Percentiles rank a stretch among this genome's conserved stretches.
Evolutionary conservation across 2,329 filamentous ascomycete species (phyloP).

Genomic region (Microsporum canis): DNA sequence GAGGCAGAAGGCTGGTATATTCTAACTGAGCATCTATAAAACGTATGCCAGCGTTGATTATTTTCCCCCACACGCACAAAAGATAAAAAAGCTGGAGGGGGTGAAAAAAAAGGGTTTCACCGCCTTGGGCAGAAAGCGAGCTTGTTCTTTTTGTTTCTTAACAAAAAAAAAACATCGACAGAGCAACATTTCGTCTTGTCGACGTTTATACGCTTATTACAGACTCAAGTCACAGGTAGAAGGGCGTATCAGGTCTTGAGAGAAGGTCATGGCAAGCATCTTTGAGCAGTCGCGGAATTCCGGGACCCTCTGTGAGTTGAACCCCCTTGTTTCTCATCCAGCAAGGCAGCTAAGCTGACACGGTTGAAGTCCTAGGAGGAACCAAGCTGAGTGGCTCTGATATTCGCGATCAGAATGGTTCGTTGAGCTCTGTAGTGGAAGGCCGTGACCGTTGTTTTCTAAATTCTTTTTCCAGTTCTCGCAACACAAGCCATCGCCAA

Average conservation of each 20-base stretch:
- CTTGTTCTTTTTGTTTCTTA: not conserved
- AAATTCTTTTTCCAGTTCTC: slow-evolving; percentile 49
- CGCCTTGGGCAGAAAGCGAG: slow-evolving; percentile 32
- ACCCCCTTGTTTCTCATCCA: slow-evolving; percentile 4
- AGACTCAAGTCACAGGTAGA: not conserved
- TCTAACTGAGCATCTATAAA: not conserved
- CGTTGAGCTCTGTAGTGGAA: slow-evolving; percentile 21
- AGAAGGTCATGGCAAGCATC: slow-evolving; percentile 68
- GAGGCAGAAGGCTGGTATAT: not conserved
- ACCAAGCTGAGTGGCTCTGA: slow-evolving; percentile 95
- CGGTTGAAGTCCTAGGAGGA: slow-evolving; percentile 66
- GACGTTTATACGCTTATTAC: not conserved
- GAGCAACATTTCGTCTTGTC: not conserved
- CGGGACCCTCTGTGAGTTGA: slow-evolving; percentile 67
- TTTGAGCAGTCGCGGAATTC: slow-evolving; percentile 88
- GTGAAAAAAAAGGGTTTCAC: slow-evolving; percentile 19
- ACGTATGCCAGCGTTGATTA: not conserved
- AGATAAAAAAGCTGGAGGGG: not conserved
- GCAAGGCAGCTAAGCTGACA: slow-evolving; percentile 22
- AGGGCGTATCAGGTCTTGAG: not conserved
- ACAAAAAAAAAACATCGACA: not conserved
- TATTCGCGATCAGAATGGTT: slow-evolving; percentile 93
- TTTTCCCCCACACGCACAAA: not conserved
- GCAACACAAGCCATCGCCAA: slow-evolving; percentile 96
- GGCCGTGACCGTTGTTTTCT: not conserved